Conservation (phyloP, 2,329 filamentous ascomycete species). For the Achaetomium macrosporum region DNA sequence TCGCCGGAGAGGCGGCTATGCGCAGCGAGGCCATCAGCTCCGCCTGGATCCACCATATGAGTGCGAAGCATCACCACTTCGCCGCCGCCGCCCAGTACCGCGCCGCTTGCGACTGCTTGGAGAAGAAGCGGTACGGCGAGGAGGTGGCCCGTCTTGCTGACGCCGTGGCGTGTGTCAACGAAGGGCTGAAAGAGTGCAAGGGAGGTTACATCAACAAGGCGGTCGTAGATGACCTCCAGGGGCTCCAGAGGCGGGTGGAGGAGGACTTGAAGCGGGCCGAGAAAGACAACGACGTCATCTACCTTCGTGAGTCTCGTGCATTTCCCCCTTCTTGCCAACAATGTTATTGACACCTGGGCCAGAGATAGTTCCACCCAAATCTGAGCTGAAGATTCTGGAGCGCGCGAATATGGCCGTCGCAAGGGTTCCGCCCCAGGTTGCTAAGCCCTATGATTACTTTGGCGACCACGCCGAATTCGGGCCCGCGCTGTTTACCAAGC, state of each 20-base stretch:
- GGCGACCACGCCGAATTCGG: constrained; percentile 78
- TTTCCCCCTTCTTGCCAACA: constrained; percentile 1
- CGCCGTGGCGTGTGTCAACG: constrained; percentile 73
- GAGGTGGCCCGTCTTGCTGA: constrained; percentile 84
- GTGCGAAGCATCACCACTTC: constrained; percentile 95
- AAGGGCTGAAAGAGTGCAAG: constrained; percentile 77
- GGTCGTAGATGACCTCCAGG: constrained; percentile 76
- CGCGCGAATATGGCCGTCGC: constrained; percentile 82
- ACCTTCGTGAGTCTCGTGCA: constrained; percentile 65
- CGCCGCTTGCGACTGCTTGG: constrained; percentile 82
- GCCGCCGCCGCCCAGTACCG: constrained; percentile 91
- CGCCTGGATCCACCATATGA: constrained; percentile 97
- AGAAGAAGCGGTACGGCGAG: constrained; percentile 92
- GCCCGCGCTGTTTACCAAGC: constrained; percentile 76
- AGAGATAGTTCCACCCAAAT: constrained; percentile 77
- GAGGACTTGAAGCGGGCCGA: constrained; percentile 90
- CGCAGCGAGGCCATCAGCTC: constrained; percentile 86
- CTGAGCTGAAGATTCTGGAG: constrained; percentile 79
- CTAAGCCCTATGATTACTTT: constrained; percentile 71
- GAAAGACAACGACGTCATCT: constrained; percentile 95
- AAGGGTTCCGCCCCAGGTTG: constrained; percentile 74
- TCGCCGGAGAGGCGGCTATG: constrained; percentile 77
- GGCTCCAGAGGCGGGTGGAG: constrained; percentile 72
- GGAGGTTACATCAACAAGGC: constrained; percentile 70
- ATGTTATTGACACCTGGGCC: constrained; percentile 21